These are phyloP conservation scores for Geotrichum carabidarum DNA, from an alignment of 1,139 yeast species.

Conservation along the genomic window DNA sequence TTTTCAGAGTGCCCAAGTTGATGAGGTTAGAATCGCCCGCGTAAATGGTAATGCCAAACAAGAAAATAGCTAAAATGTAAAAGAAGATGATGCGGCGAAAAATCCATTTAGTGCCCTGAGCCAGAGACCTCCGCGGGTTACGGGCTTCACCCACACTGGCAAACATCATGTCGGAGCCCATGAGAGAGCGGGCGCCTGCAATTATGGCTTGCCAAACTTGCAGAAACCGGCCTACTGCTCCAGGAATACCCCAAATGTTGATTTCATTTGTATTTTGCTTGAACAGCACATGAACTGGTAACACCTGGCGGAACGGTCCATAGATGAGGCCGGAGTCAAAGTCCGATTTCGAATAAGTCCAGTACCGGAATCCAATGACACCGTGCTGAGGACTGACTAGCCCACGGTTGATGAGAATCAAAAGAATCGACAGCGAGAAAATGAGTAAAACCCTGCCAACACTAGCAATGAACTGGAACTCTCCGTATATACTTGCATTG, in stretches of 20 bases:
- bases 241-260: conserved; percentile 48
- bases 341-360: conserved; percentile 54
- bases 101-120: conserved; percentile 70
- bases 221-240: conserved; percentile 58
- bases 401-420: conserved; percentile 61
- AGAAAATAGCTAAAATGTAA: conserved; percentile 64
- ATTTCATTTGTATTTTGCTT: conserved; percentile 47
- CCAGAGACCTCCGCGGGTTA: conserved; percentile 72
- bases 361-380: conserved; percentile 58
- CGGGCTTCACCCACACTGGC: conserved; percentile 84
- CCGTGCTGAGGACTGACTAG: conserved; percentile 36
- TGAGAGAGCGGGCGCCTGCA: conserved; percentile 66
- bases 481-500: conserved; percentile 71
- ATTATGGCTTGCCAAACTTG: conserved; percentile 60
- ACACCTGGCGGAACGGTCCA: conserved; percentile 69
- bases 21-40: conserved; percentile 62
- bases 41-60: conserved; percentile 65
- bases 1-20: conserved; percentile 11
- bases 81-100: conserved; percentile 67
- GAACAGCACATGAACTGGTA: conserved; percentile 39
- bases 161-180: conserved; percentile 78
- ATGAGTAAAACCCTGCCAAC: conserved; percentile 55
- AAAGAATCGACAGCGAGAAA: conserved; percentile 53
- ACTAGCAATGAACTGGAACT: conserved; percentile 62
- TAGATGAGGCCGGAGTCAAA: conserved; percentile 48